A percentile compares a stretch with the other conserved stretches of the same genome.
Conservation (phyloP, 1,284 basidiomycete genomes). For the Stygiomarasmius scandens region DNA sequence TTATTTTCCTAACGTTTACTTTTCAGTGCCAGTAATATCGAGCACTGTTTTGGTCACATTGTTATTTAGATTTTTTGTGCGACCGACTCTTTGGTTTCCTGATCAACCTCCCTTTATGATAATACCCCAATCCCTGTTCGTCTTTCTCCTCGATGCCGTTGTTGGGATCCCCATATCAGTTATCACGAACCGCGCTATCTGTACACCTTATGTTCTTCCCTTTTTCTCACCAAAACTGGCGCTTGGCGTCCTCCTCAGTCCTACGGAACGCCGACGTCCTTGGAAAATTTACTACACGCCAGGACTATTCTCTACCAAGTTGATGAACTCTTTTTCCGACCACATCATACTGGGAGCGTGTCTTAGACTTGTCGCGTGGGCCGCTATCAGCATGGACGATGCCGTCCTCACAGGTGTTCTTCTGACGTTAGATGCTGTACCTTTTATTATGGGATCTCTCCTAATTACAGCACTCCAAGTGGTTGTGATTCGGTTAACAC, state of each 20-base stretch:
- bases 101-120: neutral
- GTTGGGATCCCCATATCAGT: neutral
- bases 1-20: neutral
- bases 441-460: neutral
- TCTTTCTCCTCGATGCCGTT: neutral
- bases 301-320: neutral
- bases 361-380: too few relatives aligned
- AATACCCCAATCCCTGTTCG: neutral
- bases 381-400: neutral
- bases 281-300: neutral
- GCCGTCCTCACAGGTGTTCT: neutral
- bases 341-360: neutral
- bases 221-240: neutral
- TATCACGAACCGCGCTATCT: neutral
- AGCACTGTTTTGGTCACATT: too few relatives aligned
- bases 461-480: neutral
- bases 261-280: neutral
- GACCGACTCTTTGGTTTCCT: neutral
- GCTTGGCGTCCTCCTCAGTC: neutral
- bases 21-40: neutral
- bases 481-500: neutral
- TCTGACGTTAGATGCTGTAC: neutral
- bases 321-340: too few relatives aligned
- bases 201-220: neutral
- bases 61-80: neutral